phyloP scores from a whole-genome alignment of 129 eudicot species.

The Erigeron canadensis region DNA sequence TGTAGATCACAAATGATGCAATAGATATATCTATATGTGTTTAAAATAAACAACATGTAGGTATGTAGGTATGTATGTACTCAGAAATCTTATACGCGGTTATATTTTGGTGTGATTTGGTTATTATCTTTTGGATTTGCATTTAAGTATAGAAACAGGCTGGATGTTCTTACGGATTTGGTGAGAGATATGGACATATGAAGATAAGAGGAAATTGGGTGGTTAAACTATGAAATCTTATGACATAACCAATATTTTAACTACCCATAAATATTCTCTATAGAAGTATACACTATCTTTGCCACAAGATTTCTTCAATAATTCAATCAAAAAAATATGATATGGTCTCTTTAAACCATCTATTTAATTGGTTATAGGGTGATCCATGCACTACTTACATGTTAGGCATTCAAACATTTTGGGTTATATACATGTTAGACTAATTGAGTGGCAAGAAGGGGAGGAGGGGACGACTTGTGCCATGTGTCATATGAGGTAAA shows the following conservation, averaged over 20 bases:
- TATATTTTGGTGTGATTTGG: slow-evolving; percentile 2
- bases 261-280: slow-evolving; percentile 19
- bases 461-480: no score
- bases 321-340: neutral
- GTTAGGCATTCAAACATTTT: no score
- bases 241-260: slow-evolving; percentile 45
- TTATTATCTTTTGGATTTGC: neutral
- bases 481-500: no score
- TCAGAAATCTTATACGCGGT: slow-evolving; percentile 6
- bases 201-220: slow-evolving; percentile 40
- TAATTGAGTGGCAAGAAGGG: no score
- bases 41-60: neutral
- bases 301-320: slow-evolving; percentile 26
- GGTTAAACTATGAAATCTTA: slow-evolving; percentile 41
- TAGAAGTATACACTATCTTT: slow-evolving; percentile 18
- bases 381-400: neutral
- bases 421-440: neutral
- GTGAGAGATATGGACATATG: slow-evolving; percentile 33
- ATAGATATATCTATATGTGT: neutral
- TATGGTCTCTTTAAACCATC: neutral
- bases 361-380: neutral
- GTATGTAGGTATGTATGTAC: neutral
- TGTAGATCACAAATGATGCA: slow-evolving; percentile 16
- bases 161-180: slow-evolving; percentile 38
- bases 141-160: slow-evolving; percentile 31